Evolutionary conservation across 2,329 filamentous ascomycete species (phyloP).

Genomic region (Cladosporium austrohemisphaericum): DNA sequence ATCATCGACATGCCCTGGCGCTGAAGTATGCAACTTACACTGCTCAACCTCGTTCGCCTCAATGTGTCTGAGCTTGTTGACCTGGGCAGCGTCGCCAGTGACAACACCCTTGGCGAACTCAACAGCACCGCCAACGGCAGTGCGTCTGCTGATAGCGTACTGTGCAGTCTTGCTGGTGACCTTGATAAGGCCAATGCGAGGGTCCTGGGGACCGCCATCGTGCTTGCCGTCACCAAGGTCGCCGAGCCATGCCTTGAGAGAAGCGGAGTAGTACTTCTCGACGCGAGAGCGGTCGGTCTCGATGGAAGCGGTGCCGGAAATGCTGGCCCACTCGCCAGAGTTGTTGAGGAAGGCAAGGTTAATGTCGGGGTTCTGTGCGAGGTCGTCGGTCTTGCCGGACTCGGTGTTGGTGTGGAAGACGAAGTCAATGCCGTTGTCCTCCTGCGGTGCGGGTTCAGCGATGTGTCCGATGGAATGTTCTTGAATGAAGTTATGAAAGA

Average conservation of each 20-base stretch:
- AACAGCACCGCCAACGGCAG: conserved; percentile 58
- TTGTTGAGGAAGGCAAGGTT: conserved; percentile 72
- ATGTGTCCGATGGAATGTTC: conserved; percentile 17
- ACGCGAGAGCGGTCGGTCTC: conserved; percentile 66
- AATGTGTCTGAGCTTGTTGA: conserved; percentile 75
- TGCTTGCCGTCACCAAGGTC: conserved; percentile 80
- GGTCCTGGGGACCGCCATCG: conserved; percentile 76
- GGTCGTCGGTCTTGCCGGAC: conserved; percentile 80
- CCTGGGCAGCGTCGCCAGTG: conserved; percentile 65
- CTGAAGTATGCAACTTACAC: conserved; percentile 41
- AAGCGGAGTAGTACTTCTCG: conserved; percentile 69
- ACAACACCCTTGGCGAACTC: conserved; percentile 73
- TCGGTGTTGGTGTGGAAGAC: conserved; percentile 92
- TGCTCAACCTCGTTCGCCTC: conserved; percentile 61
- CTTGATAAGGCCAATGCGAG: conserved; percentile 75
- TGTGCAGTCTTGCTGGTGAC: conserved; percentile 52
- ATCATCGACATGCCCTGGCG: too few relatives aligned
- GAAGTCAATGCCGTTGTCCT: conserved; percentile 72
- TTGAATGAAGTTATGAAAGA: background rate
- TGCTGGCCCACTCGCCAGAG: conserved; percentile 79
- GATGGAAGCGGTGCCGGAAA: conserved; percentile 69
- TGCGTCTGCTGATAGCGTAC: conserved; percentile 47
- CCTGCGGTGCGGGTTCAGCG: conserved; percentile 46
- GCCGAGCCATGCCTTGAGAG: conserved; percentile 79
- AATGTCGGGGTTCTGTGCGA: conserved; percentile 66